Percentiles rank a stretch among this genome's conserved stretches.
phyloP scores from a whole-genome alignment of 805 yeast genomes.

The Scheffersomyces ergatensis region DNA sequence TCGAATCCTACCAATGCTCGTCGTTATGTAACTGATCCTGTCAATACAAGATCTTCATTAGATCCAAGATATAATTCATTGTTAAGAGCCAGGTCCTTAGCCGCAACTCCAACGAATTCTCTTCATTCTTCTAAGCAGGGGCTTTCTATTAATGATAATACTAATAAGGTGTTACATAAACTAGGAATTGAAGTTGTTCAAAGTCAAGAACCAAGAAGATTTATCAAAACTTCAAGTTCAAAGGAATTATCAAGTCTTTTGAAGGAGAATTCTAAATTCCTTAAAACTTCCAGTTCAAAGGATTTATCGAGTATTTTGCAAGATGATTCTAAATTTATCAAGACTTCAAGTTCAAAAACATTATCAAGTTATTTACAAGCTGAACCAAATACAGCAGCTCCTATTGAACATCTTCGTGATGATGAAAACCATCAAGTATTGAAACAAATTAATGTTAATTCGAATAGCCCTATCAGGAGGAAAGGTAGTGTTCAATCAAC shows the following conservation, averaged over 20 bases:
- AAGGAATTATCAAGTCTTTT: conserved; percentile 25
- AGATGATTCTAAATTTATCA: conserved; percentile 6
- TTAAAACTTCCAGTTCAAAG: conserved; percentile 14
- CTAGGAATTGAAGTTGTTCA: conserved; percentile 31
- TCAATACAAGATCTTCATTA: conserved; percentile 19
- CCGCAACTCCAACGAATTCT: conserved; percentile 13
- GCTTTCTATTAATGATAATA: conserved; percentile 16
- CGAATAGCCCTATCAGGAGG: conserved; percentile 2
- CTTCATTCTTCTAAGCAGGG: neutral
- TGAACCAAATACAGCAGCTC: conserved; percentile 2
- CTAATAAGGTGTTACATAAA: conserved; percentile 32
- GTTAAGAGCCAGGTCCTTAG: conserved; percentile 36
- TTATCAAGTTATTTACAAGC: conserved; percentile 17
- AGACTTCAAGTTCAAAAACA: conserved; percentile 24
- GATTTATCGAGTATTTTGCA: conserved; percentile 22
- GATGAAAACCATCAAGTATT: neutral
- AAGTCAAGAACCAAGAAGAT: conserved; percentile 8
- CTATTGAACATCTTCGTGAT: too few relatives aligned
- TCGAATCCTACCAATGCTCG: conserved; percentile 7
- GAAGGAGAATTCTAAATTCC: neutral
- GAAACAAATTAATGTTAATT: conserved; percentile 1
- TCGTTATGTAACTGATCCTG: conserved; percentile 26
- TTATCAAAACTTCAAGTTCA: conserved; percentile 37
- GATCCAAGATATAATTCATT: conserved; percentile 37
- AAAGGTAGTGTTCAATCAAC: conserved; percentile 6